Evolutionary conservation across 106 monocot species (phyloP).

Genomic region (Chionographis japonica): DNA sequence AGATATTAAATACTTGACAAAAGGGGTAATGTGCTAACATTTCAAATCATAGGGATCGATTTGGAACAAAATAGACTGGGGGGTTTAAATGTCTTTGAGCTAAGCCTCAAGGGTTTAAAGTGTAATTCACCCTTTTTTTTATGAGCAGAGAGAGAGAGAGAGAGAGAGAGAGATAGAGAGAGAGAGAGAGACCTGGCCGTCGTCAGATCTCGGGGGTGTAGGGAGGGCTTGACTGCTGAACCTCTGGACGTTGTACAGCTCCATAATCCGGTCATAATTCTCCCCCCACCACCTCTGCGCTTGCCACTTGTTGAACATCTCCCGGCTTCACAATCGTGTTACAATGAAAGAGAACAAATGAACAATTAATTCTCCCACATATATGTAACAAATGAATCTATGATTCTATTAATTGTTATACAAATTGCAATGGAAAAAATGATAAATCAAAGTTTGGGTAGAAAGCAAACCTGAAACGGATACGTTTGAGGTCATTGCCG

Average conservation of each 20-base stretch:
- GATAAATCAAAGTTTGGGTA: not conserved
- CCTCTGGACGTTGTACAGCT: conserved; percentile 89
- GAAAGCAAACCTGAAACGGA: conserved; percentile 69
- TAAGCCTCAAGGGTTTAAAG: too few species aligned
- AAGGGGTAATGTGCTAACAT: too few species aligned
- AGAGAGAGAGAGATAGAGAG: not conserved
- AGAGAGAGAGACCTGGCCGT: conserved; percentile 33
- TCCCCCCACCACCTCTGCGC: conserved; percentile 99
- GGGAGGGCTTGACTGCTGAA: conserved; percentile 78
- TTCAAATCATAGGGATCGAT: too few species aligned
- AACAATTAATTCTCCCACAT: too few species aligned
- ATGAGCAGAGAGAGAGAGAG: too few species aligned
- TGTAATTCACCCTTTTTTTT: too few species aligned
- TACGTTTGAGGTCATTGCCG: conserved; percentile 92
- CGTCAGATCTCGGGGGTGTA: conserved; percentile 67
- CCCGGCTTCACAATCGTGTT: conserved; percentile 40
- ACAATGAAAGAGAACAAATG: not conserved
- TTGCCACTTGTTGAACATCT: conserved; percentile 99
- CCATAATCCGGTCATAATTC: conserved; percentile 89
- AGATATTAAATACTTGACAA: too few species aligned
- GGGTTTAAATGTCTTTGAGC: too few species aligned
- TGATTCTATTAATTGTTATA: too few species aligned
- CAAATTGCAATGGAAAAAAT: not conserved
- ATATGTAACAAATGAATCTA: not conserved
- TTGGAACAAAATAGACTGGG: too few species aligned